Evolutionary conservation across 2,329 filamentous ascomycete genomes (phyloP).

Genomic region (Aureobasidium sp.): DNA sequence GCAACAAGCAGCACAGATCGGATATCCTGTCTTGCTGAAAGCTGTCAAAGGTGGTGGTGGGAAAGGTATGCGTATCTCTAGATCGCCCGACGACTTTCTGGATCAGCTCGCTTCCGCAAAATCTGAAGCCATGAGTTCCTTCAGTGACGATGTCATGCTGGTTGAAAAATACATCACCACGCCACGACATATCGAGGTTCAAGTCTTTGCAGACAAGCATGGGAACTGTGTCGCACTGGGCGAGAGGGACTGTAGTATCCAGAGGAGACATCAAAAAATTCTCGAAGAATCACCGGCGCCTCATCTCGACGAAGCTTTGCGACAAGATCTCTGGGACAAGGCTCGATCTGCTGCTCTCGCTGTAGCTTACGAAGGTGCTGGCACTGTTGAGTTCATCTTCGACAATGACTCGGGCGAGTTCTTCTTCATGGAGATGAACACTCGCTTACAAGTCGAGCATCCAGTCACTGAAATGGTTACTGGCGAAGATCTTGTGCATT

Average conservation of each 20-base stretch:
- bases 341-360: constrained; percentile 56
- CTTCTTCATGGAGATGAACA: constrained; percentile 69
- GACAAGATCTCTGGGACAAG: constrained; percentile 60
- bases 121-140: constrained; percentile 56
- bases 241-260: constrained; percentile 60
- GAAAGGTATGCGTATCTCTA: constrained; percentile 64
- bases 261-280: constrained; percentile 59
- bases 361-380: constrained; percentile 58
- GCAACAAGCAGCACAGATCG: constrained; percentile 64
- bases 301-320: constrained; percentile 50
- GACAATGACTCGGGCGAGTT: constrained; percentile 60
- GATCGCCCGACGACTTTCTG: constrained; percentile 50
- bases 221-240: constrained; percentile 58
- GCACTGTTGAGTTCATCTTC: constrained; percentile 63
- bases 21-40: constrained; percentile 58
- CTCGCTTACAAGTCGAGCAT: constrained; percentile 90
- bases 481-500: constrained; percentile 75
- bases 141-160: constrained; percentile 59
- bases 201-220: constrained; percentile 59
- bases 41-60: constrained; percentile 59
- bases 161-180: constrained; percentile 63
- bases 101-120: constrained; percentile 57
- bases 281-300: constrained; percentile 60
- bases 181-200: constrained; percentile 60
- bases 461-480: constrained; percentile 82